Conservation (phyloP, 306 rosid species). For the Senna tora region DNA sequence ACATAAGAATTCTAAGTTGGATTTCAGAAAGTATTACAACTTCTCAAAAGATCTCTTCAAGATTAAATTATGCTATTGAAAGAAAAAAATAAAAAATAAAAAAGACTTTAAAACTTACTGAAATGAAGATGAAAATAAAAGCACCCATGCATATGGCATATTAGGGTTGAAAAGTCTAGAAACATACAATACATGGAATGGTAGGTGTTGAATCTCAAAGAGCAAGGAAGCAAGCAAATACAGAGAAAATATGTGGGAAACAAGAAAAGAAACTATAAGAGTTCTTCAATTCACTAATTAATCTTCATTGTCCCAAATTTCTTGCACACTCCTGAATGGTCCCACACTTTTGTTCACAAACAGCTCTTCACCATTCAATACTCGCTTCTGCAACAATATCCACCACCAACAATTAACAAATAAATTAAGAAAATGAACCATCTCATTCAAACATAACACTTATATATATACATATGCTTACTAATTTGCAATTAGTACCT, state of each 20-base stretch:
- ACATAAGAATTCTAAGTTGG: neutral
- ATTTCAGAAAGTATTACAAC: neutral
- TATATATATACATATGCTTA: too few species aligned
- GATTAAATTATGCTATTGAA: neutral
- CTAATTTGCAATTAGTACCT: too few species aligned
- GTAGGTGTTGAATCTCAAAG: too few species aligned
- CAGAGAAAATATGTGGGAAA: neutral
- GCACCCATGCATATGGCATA: neutral
- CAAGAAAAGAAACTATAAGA: neutral
- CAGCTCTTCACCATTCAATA: slow-evolving; percentile 33
- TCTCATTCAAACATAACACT: too few species aligned
- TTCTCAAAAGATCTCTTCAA: neutral
- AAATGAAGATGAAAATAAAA: neutral
- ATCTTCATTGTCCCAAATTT: slow-evolving; percentile 54
- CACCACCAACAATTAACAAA: slow-evolving; percentile 21
- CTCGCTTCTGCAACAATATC: slow-evolving; percentile 36
- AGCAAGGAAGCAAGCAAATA: too few species aligned
- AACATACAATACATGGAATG: neutral
- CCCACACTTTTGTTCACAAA: slow-evolving; percentile 32
- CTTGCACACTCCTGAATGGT: slow-evolving; percentile 41
- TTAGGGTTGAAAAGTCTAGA: neutral
- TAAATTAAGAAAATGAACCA: too few species aligned
- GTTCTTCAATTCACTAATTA: slow-evolving; percentile 27
- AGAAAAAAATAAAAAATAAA: neutral
- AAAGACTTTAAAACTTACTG: neutral